Percentiles rank a stretch among this genome's conserved stretches.
These are phyloP conservation scores for Steccherinum ochraceum DNA, from an alignment of 768 basidiomycete species.

Conservation along the genomic window DNA sequence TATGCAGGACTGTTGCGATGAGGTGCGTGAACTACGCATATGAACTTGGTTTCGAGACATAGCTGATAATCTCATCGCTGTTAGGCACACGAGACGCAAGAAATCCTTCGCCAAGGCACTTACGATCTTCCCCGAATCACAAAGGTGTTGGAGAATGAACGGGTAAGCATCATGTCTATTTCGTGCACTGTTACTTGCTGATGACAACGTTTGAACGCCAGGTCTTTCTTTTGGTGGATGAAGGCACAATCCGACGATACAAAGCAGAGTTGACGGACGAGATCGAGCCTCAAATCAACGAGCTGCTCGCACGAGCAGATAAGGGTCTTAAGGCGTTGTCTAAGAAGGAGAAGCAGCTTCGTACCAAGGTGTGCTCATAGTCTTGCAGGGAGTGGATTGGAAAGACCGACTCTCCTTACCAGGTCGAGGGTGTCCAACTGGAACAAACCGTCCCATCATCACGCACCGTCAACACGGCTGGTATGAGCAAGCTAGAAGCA, in stretches of 20 bases:
- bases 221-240: constrained; percentile 73
- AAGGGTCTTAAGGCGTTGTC: constrained; percentile 55
- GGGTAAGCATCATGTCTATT: constrained; percentile 35
- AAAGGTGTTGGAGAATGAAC: constrained; percentile 59
- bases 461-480: constrained; percentile 41
- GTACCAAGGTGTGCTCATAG: constrained; percentile 47
- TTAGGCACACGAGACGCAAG: constrained; percentile 64
- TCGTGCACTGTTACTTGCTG: neutral
- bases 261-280: constrained; percentile 73
- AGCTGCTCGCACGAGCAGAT: constrained; percentile 66
- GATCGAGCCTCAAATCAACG: constrained; percentile 74
- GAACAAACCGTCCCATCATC: constrained; percentile 32
- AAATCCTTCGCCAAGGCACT: constrained; percentile 63
- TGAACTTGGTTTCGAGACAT: neutral
- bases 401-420: neutral
- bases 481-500: constrained; percentile 59
- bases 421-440: constrained; percentile 49
- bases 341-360: constrained; percentile 56
- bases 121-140: constrained; percentile 67
- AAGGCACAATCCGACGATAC: constrained; percentile 65
- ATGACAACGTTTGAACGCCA: constrained; percentile 24
- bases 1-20: constrained; percentile 78
- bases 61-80: neutral
- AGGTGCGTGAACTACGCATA: constrained; percentile 34
- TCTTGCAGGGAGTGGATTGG: no score